These are phyloP conservation scores for Hemileccinum rubropunctum DNA, from an alignment of 768 basidiomycete genomes.

Conservation along the genomic window DNA sequence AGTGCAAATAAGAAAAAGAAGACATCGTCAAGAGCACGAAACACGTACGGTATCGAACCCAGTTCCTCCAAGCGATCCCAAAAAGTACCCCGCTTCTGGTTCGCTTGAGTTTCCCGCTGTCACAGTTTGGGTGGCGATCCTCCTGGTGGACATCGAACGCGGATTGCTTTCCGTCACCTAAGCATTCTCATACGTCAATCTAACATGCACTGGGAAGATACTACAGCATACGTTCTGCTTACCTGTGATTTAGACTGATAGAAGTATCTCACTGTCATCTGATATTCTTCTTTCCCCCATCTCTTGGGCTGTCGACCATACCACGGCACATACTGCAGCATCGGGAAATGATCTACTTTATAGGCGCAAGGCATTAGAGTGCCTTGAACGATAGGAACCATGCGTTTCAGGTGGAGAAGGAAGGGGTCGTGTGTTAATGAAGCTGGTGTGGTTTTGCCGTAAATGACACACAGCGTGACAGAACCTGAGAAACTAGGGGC, in stretches of 20 bases:
- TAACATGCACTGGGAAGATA: too few species aligned
- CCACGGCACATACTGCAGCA: conserved; percentile 52
- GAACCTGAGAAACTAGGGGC: conserved; percentile 24
- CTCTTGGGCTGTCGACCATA: conserved; percentile 53
- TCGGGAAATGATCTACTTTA: conserved; percentile 34
- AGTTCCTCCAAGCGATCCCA: conserved; percentile 63
- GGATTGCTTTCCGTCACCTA: conserved; percentile 12
- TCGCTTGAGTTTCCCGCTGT: conserved; percentile 47
- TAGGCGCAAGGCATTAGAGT: conserved; percentile 33
- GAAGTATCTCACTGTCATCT: conserved; percentile 47
- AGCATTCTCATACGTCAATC: neutral
- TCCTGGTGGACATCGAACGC: conserved; percentile 48
- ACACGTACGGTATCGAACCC: conserved; percentile 50
- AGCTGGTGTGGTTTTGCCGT: conserved; percentile 23
- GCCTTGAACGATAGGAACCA: conserved; percentile 29
- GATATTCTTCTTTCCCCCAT: conserved; percentile 54
- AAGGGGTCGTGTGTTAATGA: too few species aligned
- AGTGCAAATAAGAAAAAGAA: neutral
- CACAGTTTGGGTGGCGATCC: conserved; percentile 46
- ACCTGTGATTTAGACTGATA: conserved; percentile 43
- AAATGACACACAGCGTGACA: conserved; percentile 26
- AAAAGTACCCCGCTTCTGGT: conserved; percentile 54
- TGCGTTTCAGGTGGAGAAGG: conserved; percentile 28
- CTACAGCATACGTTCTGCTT: neutral
- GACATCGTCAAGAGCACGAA: neutral